Base-by-base conservation (phyloP, 1,139 yeast species). In the Kodamaea derodonti region DNA sequence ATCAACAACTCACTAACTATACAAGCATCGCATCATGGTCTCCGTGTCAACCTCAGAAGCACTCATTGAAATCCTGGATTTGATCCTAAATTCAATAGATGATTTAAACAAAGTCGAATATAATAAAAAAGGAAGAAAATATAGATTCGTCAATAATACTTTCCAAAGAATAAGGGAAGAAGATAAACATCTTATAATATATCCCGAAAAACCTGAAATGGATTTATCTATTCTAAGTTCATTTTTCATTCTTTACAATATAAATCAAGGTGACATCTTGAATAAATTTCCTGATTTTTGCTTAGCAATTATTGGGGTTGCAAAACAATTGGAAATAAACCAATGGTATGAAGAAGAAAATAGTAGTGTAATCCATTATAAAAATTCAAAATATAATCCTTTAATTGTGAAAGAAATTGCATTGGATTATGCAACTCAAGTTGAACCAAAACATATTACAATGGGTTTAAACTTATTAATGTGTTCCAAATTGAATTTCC, bases 81-180 rank as follows among this genome's bases (percentile, higher is more conserved):
- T 42, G 24, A 50, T 55, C 31, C 51, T 55, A 22, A 41, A 39
- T 37, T 45, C 48, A 26, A 38, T 57, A 24, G 60, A 54, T 36
- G 55, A 55, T 8, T 53, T 70, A 27, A 55, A 60, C 41, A 58
- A 60, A 41, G 58, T 67, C 14, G 75, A 71, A 42, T 72, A 69
- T 49, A 62, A 62, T 44, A 69, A 65, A 40, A 72, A 72, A 44
- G 80, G 80, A 12, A 56, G 78, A 33, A 71, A 70, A 47, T 75
- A 74, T 49, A 66, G 71, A 32, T 67, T 71, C 36, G 71, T 74
- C 33, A 65, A 70, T 45, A 72, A 74, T 39, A 58, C 60, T 26
- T 75, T 75, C 45, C 74, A 72, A 39, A 51, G 80, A 37, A 59
- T 75, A 14, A 60, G 72, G 31, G 76, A 70, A 37, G 77, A 72